These are phyloP conservation scores for Penicillium decumbens DNA, from an alignment of 2,329 filamentous ascomycete genomes.

Conservation along the genomic window DNA sequence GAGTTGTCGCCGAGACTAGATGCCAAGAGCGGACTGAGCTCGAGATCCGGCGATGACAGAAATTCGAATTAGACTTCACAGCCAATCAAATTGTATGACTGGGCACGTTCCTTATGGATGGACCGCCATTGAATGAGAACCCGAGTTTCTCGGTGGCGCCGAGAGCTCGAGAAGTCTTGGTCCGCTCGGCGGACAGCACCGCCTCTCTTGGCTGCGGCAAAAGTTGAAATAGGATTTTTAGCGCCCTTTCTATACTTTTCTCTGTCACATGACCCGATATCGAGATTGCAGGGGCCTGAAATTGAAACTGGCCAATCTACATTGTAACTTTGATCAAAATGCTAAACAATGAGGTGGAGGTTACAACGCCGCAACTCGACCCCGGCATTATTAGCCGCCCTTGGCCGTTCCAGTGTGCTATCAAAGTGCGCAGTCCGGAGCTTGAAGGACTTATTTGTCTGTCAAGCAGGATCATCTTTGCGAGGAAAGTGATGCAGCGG, in stretches of 20 bases:
- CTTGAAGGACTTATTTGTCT: conserved; percentile 33
- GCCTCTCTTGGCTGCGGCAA: background rate
- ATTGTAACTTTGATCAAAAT: too few species aligned
- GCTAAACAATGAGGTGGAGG: conserved; percentile 14
- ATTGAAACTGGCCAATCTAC: too few species aligned
- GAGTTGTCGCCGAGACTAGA: conserved; percentile 2
- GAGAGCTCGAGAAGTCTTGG: conserved; percentile 6
- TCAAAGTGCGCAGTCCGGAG: conserved; percentile 32
- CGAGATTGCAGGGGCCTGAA: too few species aligned
- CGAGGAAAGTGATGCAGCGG: conserved; percentile 36
- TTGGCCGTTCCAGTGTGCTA: conserved; percentile 30
- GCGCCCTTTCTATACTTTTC: too few species aligned
- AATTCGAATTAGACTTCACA: background rate
- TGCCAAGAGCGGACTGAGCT: conserved; percentile 11
- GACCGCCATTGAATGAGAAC: conserved; percentile 2
- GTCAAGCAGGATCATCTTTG: conserved; percentile 38
- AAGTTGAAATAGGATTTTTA: too few species aligned
- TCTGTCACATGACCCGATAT: too few species aligned
- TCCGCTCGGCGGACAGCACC: conserved; percentile 4
- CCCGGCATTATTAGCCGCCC: conserved; percentile 37
- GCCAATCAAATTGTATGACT: background rate
- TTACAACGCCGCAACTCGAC: conserved; percentile 36
- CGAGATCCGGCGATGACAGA: background rate
- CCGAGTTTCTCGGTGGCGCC: background rate
- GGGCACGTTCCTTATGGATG: conserved; percentile 3